phyloP scores from a whole-genome alignment of 805 yeast species.

The Torulaspora franciscae region DNA sequence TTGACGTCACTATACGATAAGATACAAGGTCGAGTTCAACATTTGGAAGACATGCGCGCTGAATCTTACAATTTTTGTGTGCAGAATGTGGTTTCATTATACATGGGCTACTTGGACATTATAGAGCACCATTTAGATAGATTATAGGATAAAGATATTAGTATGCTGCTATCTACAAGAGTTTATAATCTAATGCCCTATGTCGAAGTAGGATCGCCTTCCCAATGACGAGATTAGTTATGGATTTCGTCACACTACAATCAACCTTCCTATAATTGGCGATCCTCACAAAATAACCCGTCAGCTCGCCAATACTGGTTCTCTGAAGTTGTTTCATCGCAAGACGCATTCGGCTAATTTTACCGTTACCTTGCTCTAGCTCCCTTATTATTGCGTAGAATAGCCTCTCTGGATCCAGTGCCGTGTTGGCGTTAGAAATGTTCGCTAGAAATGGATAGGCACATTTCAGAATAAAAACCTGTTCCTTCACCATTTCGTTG shows the following conservation, averaged over 20 bases:
- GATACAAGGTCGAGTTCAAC: background rate
- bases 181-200: constrained; percentile 22
- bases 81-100: constrained; percentile 17
- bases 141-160: background rate
- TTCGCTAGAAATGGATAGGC: constrained; percentile 18
- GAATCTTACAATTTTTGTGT: constrained; percentile 9
- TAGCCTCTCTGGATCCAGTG: constrained; percentile 35
- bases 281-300: constrained; percentile 55
- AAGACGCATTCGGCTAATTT: constrained; percentile 42
- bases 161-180: constrained; percentile 16
- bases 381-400: constrained; percentile 34
- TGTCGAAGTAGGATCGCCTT: constrained; percentile 22
- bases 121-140: constrained; percentile 13
- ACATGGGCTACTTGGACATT: constrained; percentile 22
- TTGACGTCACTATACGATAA: background rate
- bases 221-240: constrained; percentile 44
- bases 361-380: constrained; percentile 39
- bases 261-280: constrained; percentile 41
- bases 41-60: background rate
- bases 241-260: constrained; percentile 46
- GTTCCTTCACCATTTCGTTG: constrained; percentile 23
- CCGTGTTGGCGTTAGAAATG: constrained; percentile 25
- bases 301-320: constrained; percentile 63
- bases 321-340: constrained; percentile 30
- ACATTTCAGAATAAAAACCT: constrained; percentile 16